Evolutionary conservation across 192 early-diverging fungal species (phyloP).

Genomic region (Backusella circina): DNA sequence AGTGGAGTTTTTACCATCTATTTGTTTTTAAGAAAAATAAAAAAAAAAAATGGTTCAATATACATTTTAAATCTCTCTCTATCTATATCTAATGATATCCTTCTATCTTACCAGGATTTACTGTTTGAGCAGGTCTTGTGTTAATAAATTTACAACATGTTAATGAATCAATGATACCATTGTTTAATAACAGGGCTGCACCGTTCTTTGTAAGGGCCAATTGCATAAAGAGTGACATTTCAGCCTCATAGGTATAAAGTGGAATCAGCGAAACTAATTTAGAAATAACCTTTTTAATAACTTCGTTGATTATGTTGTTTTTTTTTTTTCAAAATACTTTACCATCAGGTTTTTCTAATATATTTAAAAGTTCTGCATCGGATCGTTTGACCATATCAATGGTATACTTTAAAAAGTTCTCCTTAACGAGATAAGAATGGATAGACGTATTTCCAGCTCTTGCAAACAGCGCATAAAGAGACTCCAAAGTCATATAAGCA

Average conservation of each 20-base stretch:
- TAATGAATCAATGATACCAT: constrained; percentile 76
- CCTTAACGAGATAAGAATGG: constrained; percentile 38
- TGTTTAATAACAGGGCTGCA: constrained; percentile 72
- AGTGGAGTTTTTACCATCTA: background rate
- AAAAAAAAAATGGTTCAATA: background rate
- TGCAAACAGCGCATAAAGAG: constrained; percentile 36
- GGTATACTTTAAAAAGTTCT: constrained; percentile 53
- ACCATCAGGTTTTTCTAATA: constrained; percentile 48
- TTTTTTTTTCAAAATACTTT: background rate
- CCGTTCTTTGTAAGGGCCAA: constrained; percentile 71
- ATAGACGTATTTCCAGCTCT: background rate
- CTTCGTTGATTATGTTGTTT: background rate
- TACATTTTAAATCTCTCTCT: background rate
- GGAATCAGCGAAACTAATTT: constrained; percentile 45
- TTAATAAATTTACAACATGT: constrained; percentile 71
- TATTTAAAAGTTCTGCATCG: constrained; percentile 47
- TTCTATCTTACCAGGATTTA: background rate
- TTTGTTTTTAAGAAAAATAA: background rate
- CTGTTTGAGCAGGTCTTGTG: constrained; percentile 46
- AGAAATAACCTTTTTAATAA: background rate
- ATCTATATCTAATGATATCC: background rate
- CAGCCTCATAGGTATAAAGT: constrained; percentile 75
- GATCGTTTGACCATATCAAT: constrained; percentile 60
- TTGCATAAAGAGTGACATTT: constrained; percentile 80
- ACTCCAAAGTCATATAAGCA: constrained; percentile 75